Evolutionary conservation across 2,329 filamentous ascomycete species (phyloP).

Genomic region (Tolypocladium amazonense): DNA sequence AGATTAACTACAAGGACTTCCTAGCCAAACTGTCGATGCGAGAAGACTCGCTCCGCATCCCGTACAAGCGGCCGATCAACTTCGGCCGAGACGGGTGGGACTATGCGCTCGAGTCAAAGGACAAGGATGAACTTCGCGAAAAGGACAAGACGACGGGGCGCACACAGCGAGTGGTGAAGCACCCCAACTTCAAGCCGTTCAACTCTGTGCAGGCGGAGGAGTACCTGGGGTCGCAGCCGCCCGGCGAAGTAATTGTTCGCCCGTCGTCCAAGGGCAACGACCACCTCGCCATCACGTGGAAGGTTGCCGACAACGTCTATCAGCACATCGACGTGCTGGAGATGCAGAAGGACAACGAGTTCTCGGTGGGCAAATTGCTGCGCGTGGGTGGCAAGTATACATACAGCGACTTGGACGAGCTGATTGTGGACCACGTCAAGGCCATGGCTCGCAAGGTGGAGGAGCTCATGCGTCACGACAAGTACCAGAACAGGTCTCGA

Average conservation of each 20-base stretch:
- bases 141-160: constrained; percentile 80
- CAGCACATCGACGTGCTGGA: constrained; percentile 97
- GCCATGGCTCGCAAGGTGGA: constrained; percentile 97
- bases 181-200: constrained; percentile 90
- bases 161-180: constrained; percentile 91
- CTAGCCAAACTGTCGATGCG: constrained; percentile 74
- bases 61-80: constrained; percentile 59
- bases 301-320: constrained; percentile 91
- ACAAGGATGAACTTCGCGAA: constrained; percentile 73
- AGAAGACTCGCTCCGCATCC: constrained; percentile 67
- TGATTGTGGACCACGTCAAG: constrained; percentile 95
- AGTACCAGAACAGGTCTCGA: constrained; percentile 75
- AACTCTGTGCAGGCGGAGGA: constrained; percentile 89
- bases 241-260: constrained; percentile 87
- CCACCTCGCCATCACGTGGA: constrained; percentile 95
- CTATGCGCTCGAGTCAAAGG: constrained; percentile 65
- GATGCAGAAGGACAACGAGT: constrained; percentile 93
- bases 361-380: constrained; percentile 77
- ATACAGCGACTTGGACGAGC: constrained; percentile 91
- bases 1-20: constrained; percentile 79
- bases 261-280: constrained; percentile 93
- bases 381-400: constrained; percentile 81
- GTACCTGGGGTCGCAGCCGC: constrained; percentile 74
- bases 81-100: constrained; percentile 80
- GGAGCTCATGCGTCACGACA: constrained; percentile 89